Evolutionary conservation across 371 early-diverging fungal species (phyloP).

Genomic region (Smittium mucronatum): DNA sequence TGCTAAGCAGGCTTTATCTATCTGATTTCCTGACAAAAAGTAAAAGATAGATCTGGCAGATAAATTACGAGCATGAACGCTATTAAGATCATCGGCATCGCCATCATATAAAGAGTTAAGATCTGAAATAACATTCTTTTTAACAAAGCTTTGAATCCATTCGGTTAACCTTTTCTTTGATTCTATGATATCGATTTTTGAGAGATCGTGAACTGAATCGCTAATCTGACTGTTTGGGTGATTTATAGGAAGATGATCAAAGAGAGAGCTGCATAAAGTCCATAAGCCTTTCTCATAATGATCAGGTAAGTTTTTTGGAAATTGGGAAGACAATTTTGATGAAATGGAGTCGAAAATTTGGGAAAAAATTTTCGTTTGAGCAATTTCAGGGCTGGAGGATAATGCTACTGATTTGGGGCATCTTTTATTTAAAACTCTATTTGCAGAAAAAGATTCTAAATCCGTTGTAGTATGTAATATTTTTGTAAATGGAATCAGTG

Average conservation of each 20-base stretch:
- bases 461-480: neutral
- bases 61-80: constrained; percentile 12
- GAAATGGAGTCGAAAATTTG: neutral
- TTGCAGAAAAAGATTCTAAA: neutral
- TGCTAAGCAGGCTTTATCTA: constrained; percentile 40
- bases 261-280: neutral
- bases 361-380: neutral
- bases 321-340: neutral
- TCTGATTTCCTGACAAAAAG: constrained; percentile 36
- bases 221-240: neutral
- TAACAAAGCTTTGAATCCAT: constrained; percentile 29
- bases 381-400: neutral
- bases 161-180: constrained; percentile 18
- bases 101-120: constrained; percentile 7
- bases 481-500: neutral
- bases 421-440: neutral
- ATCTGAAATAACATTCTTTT: constrained; percentile 13
- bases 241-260: neutral
- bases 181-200: neutral
- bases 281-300: constrained; percentile 1
- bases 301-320: neutral
- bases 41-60: constrained; percentile 32
- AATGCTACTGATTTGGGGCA: neutral
- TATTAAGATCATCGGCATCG: neutral
- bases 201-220: neutral